Base-by-base conservation (phyloP, 2,329 filamentous ascomycete species). In the Colletotrichum agaves region DNA sequence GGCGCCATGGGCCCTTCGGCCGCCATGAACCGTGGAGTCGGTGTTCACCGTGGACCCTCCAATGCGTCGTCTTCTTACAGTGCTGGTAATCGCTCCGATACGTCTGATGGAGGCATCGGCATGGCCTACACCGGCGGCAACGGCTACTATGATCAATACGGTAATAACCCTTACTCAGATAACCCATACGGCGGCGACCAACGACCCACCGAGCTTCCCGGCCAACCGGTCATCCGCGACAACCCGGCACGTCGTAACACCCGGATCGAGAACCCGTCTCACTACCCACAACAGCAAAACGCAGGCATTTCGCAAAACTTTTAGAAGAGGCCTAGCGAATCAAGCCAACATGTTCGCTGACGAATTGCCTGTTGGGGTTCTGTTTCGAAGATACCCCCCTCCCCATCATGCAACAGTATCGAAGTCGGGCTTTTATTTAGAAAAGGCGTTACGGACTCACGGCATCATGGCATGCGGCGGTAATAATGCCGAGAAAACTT, bases 281-380 rank as follows among this genome's bases (percentile, higher is more conserved):
- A 96, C 70, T 97, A 93, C 75, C 94, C 95, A 11, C 93, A 97
- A 76, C 93, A 97, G 76, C 94, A 97, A 82, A 97, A 93, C 74
- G 93, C 93, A 43, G 96, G 96, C 67, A 98, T 99, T 74, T 93
- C 96, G 35, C 96, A 98, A 81, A 99, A 99, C 80, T 99, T 99
- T 75, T 98, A 88, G 52, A 39, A 5, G 33, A 52, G 37, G 43
- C 27, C 53, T 27, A 6, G 19, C 12, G 21, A 33, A 17, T 15
- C 35, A 43, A 23, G 19, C 37, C 56, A 31, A 60, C 23, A 31
- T 35, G 13, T 64, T 64, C 60, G 53, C 55, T 59, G 46, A 41
- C 47, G 27, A 55, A 19, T 39, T 31, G 65, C 55, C 61, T 60
- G 55, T 23, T 68, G 61, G 61, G 61, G 47, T 43, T 65, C 55